Evolutionary conservation across 495 filamentous ascomycete species (phyloP).

Genomic region (Amniculicola lignicola): DNA sequence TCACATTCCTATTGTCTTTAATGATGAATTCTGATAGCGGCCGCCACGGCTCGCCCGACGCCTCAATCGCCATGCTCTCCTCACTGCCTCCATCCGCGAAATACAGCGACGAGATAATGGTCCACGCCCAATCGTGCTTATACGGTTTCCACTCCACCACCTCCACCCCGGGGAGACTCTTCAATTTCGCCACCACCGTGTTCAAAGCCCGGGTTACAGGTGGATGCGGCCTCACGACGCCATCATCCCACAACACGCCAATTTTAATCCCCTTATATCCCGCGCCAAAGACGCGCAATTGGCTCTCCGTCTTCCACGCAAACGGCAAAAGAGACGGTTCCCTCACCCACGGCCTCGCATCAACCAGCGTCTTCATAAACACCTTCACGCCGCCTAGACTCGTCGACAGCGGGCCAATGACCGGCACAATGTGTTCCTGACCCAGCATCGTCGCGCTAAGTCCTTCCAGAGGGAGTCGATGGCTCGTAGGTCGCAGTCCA

Average conservation of each 20-base stretch:
- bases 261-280: conserved; percentile 52
- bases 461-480: conserved; percentile 56
- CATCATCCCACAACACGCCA: conserved; percentile 69
- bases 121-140: conserved; percentile 44
- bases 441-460: conserved; percentile 50
- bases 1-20: conserved; percentile 44
- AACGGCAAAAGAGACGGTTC: conserved; percentile 59
- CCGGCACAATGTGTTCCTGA: conserved; percentile 58
- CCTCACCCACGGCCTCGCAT: conserved; percentile 58
- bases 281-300: neutral
- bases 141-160: conserved; percentile 66
- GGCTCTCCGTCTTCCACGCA: conserved; percentile 50
- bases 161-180: conserved; percentile 49
- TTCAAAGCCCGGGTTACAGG: conserved; percentile 61
- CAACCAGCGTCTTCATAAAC: conserved; percentile 60
- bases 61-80: conserved; percentile 47
- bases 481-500: conserved; percentile 60
- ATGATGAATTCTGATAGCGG: conserved; percentile 53
- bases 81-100: conserved; percentile 57
- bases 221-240: conserved; percentile 66
- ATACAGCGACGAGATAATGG: conserved; percentile 41
- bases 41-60: conserved; percentile 55
- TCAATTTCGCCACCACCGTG: conserved; percentile 53
- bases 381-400: conserved; percentile 61
- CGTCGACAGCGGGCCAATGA: conserved; percentile 61